Percentiles rank a stretch among this genome's conserved stretches.
phyloP scores from a whole-genome alignment of 352 stramenopile species.

The Thalassiosira livingstoniorum region DNA sequence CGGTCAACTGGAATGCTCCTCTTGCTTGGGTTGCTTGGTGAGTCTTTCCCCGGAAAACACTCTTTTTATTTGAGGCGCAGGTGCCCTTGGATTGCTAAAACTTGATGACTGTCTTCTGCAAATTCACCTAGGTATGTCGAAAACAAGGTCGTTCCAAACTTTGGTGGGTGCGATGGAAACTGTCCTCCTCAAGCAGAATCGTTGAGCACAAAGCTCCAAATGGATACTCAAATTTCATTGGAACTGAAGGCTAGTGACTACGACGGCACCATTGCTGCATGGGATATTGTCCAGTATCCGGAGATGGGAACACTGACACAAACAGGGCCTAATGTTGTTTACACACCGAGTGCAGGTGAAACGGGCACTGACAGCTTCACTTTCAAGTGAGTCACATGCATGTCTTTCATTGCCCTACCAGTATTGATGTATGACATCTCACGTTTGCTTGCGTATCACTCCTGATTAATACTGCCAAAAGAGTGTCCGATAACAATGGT shows the following conservation, averaged over 20 bases:
- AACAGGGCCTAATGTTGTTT: conserved; percentile 21
- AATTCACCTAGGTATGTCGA: too few relatives aligned
- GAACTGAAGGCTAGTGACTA: conserved; percentile 32
- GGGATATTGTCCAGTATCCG: conserved; percentile 18
- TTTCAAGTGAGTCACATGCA: conserved; percentile 2
- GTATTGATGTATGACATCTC: too few relatives aligned
- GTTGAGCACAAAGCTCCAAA: conserved; percentile 22
- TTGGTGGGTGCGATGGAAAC: conserved; percentile 32
- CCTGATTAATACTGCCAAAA: neutral
- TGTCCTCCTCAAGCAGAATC: conserved; percentile 21
- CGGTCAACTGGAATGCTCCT: conserved; percentile 45
- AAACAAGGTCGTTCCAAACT: conserved; percentile 31
- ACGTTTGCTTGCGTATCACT: too few relatives aligned
- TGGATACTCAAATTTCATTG: conserved; percentile 24
- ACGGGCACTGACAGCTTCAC: conserved; percentile 24
- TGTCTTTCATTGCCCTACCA: too few relatives aligned
- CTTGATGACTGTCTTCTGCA: too few relatives aligned
- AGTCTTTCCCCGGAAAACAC: too few relatives aligned
- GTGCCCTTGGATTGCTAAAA: too few relatives aligned
- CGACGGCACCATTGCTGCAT: conserved; percentile 26
- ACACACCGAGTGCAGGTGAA: conserved; percentile 30
- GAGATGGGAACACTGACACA: conserved; percentile 12
- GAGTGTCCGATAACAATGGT: conserved; percentile 22
- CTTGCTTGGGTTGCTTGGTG: conserved; percentile 39
- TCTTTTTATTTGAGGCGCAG: too few relatives aligned